Base-by-base conservation (phyloP, 2,329 filamentous ascomycete genomes). In the Fusarium poae region DNA sequence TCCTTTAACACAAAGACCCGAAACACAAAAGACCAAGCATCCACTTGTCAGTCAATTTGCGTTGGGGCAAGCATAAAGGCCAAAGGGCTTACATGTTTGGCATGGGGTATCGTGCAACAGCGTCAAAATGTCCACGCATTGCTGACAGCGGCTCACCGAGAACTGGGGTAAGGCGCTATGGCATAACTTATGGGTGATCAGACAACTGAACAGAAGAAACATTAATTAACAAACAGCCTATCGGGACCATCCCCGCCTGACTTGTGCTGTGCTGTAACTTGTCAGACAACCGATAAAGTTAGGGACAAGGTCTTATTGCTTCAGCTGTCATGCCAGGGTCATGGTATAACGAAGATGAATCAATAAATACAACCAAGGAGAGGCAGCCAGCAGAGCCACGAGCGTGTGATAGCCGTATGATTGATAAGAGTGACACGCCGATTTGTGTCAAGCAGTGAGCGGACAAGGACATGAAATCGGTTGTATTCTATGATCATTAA, bases 211-310 rank as follows among this genome's bases (percentile, higher is more conserved):
- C 9, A 50, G 32, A 25, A 64, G 52, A 67, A 67, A 56, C 53
- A 63, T 50, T 21, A 68, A 60, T 29, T n/a, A 34, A 37, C 34
- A 59, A 56, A 37, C 37, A 39, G 46, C 72, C 70, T 71, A 74
- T 74, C 60, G 72, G 72, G 64, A 70, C 43, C 53, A 65, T 61
- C 65, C 70, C 72, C 72, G 68, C 45, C 43, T 68, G 64, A 52
- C 52, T 62, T 65, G 59, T 62, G 60, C 67, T 35, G 23, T 50
- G 15, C 20, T 25, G 21, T 49, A 32, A 42, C 54, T 39, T 45
- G 30, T 40, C 25, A 62, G 51, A 57, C 44, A 61, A 66, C 64
- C 45, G 50, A 57, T 46, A 55, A 51, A 55, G 40, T 58, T 37
- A 32, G 59, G 32, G 30, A 50, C 46, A 56, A 44, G 37, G 56